Evolutionary conservation across 2,329 filamentous ascomycete genomes (phyloP).

Genomic region (Cucurbitaria berberidis): DNA sequence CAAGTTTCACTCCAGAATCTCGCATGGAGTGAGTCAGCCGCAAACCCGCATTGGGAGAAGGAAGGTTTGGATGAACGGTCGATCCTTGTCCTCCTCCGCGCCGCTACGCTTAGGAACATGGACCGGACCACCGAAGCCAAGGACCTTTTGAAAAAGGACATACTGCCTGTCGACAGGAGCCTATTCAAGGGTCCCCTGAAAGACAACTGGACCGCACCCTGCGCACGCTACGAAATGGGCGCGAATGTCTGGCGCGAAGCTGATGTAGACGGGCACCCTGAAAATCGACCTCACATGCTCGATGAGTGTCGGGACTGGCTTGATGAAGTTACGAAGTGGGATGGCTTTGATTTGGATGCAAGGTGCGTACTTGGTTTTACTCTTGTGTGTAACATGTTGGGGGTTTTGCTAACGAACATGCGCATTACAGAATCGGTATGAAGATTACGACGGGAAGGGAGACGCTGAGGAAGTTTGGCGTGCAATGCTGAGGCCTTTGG

Average conservation of each 20-base stretch:
- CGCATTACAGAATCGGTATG: conserved; percentile 65
- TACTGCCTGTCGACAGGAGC: conserved; percentile 65
- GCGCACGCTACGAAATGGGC: conserved; percentile 85
- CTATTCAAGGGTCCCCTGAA: conserved; percentile 65
- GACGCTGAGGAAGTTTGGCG: conserved; percentile 58
- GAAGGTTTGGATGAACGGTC: conserved; percentile 67
- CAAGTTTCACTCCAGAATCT: conserved; percentile 68
- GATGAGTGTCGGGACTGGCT: conserved; percentile 69
- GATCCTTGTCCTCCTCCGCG: conserved; percentile 69
- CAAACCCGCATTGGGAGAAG: conserved; percentile 57
- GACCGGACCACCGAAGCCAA: conserved; percentile 70
- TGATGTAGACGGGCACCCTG: conserved; percentile 46
- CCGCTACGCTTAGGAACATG: conserved; percentile 69
- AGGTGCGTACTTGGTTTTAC: conserved; percentile 49
- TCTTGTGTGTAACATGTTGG: too few relatives aligned
- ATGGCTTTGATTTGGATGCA: conserved; percentile 74
- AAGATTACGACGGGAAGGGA: conserved; percentile 72
- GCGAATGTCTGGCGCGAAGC: conserved; percentile 78
- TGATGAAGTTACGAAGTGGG: conserved; percentile 72
- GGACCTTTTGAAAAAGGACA: conserved; percentile 63
- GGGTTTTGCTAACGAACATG: conserved; percentile 10
- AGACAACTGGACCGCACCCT: conserved; percentile 75
- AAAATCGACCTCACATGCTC: conserved; percentile 54
- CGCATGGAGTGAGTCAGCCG: conserved; percentile 66
- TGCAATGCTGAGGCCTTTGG: conserved; percentile 23